Evolutionary conservation across 2,329 filamentous ascomycete species (phyloP).

Genomic region (Aspergillus thermomutatus): DNA sequence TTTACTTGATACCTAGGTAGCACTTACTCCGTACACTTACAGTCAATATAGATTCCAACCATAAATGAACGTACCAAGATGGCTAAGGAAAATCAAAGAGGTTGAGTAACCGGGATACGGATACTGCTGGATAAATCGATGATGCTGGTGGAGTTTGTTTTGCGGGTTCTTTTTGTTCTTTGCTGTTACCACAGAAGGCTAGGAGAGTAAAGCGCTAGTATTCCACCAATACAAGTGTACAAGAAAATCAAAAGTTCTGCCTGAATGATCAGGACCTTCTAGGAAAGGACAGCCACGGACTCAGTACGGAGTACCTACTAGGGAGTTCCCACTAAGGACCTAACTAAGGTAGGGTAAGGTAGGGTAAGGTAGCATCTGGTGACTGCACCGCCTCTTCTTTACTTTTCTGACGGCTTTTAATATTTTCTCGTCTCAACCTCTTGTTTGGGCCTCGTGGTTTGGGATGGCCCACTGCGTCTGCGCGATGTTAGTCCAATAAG

Average conservation of each 20-base stretch:
- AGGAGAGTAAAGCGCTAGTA: background rate
- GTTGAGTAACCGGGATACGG: background rate
- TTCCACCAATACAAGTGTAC: background rate
- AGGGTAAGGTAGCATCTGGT: background rate
- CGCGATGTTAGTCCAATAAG: background rate
- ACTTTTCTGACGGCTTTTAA: background rate
- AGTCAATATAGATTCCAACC: background rate
- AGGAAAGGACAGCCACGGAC: background rate
- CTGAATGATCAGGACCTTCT: background rate
- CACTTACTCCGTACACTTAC: background rate
- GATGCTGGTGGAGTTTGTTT: background rate
- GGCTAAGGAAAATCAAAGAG: background rate
- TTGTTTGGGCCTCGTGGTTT: background rate
- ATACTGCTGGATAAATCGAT: background rate
- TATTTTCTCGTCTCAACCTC: background rate
- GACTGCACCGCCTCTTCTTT: background rate
- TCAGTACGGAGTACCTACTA: no score
- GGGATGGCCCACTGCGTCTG: background rate
- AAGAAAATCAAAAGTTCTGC: background rate
- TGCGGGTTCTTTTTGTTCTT: background rate
- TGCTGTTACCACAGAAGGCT: background rate
- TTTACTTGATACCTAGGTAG: background rate
- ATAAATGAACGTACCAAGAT: background rate
- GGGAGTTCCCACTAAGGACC: background rate
- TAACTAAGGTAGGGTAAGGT: background rate